Evolutionary conservation across 2,329 filamentous ascomycete genomes (phyloP).

Genomic region (Cladosporium sp.): DNA sequence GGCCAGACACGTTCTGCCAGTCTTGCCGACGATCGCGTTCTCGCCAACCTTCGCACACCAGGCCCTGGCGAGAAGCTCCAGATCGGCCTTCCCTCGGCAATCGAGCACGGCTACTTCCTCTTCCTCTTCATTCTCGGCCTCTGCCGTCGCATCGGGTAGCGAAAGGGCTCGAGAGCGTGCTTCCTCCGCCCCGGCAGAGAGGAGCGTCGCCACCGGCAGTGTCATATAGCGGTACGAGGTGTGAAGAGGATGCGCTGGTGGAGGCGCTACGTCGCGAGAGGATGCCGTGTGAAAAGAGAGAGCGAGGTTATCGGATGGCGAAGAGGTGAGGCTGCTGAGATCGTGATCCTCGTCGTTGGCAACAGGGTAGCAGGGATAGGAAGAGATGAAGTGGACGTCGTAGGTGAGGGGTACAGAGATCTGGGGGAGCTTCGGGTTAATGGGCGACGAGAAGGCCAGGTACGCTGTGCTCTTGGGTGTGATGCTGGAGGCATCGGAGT

Average conservation of each 20-base stretch:
- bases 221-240: constrained; percentile 32
- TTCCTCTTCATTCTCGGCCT: constrained; percentile 14
- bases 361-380: constrained; percentile 42
- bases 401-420: constrained; percentile 38
- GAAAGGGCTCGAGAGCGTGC: constrained; percentile 12
- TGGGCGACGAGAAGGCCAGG: constrained; percentile 30
- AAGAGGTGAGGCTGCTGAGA: background rate
- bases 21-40: constrained; percentile 65
- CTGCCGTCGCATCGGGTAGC: constrained; percentile 1
- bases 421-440: constrained; percentile 13
- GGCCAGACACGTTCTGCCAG: constrained; percentile 61
- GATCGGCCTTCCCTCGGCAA: constrained; percentile 53
- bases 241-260: constrained; percentile 36
- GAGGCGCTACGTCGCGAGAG: constrained; percentile 23
- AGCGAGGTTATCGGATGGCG: background rate
- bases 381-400: constrained; percentile 50
- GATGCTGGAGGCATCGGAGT: background rate
- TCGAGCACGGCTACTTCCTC: constrained; percentile 39
- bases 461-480: constrained; percentile 2
- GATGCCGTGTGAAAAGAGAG: background rate
- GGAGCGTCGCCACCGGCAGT: constrained; percentile 27
- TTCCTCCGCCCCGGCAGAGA: constrained; percentile 12
- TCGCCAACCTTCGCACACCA: constrained; percentile 68
- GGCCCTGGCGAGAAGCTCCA: constrained; percentile 65
- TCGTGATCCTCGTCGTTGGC: background rate